phyloP scores from a whole-genome alignment of 371 early-diverging fungal species.

The Apophysomyces variabilis region DNA sequence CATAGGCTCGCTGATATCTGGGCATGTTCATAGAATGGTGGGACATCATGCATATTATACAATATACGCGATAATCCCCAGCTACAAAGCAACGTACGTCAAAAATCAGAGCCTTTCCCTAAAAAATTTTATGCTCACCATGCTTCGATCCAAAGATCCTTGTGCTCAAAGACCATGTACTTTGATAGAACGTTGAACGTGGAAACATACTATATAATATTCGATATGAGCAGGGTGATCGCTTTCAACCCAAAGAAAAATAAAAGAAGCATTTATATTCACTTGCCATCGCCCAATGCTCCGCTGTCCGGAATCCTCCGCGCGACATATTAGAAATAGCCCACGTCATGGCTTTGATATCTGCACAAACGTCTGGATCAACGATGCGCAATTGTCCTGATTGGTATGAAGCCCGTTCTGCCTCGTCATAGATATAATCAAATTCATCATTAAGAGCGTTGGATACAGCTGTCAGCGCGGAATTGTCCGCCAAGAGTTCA shows the following conservation, averaged over 20 bases:
- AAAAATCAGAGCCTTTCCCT: neutral
- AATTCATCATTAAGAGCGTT: slow-evolving; percentile 14
- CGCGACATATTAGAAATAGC: slow-evolving; percentile 51
- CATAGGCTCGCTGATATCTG: slow-evolving; percentile 28
- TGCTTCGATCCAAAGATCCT: slow-evolving; percentile 53
- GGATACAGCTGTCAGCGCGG: slow-evolving; percentile 19
- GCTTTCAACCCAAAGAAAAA: neutral
- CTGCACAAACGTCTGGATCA: slow-evolving; percentile 29
- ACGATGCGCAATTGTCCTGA: slow-evolving; percentile 12
- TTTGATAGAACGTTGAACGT: slow-evolving; percentile 54
- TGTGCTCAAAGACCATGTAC: slow-evolving; percentile 53
- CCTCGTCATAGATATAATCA: slow-evolving; percentile 13
- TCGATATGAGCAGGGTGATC: too few species aligned
- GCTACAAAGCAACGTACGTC: slow-evolving; percentile 24
- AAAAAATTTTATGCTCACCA: slow-evolving; percentile 38
- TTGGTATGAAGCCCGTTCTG: slow-evolving; percentile 4
- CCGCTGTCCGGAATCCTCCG: slow-evolving; percentile 47
- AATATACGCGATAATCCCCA: slow-evolving; percentile 64
- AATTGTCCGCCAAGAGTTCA: slow-evolving; percentile 34
- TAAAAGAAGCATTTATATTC: neutral
- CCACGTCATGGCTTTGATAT: slow-evolving; percentile 48
- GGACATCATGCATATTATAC: slow-evolving; percentile 59
- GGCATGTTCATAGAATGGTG: slow-evolving; percentile 27
- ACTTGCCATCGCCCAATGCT: slow-evolving; percentile 37
- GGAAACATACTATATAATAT: slow-evolving; percentile 44